These are phyloP conservation scores for Ramularia endophylla DNA, from an alignment of 2,329 filamentous ascomycete species.

Conservation along the genomic window DNA sequence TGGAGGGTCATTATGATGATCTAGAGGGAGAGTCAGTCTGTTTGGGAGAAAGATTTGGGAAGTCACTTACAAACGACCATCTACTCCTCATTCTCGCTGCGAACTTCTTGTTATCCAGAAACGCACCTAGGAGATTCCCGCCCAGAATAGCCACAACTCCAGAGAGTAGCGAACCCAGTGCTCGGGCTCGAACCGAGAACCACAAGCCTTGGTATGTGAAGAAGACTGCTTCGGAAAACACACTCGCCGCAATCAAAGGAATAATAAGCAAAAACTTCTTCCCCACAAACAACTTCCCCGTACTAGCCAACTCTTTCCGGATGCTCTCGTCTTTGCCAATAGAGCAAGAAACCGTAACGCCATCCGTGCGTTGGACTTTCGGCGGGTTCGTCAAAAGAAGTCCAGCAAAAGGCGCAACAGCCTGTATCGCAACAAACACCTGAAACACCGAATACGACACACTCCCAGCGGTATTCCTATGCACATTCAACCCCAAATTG, in stretches of 20 bases:
- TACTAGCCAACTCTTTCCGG: slow-evolving; percentile 55
- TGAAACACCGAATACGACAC: slow-evolving; percentile 65
- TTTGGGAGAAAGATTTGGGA: too few relatives aligned
- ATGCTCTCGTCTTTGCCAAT: slow-evolving; percentile 49
- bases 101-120: slow-evolving; percentile 54
- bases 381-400: slow-evolving; percentile 56
- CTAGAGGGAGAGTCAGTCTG: too few relatives aligned
- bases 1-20: slow-evolving; percentile 49
- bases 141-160: slow-evolving; percentile 60
- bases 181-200: slow-evolving; percentile 64
- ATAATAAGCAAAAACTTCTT: slow-evolving; percentile 59
- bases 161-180: slow-evolving; percentile 64
- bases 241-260: slow-evolving; percentile 63
- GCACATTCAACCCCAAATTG: slow-evolving; percentile 60
- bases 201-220: slow-evolving; percentile 58
- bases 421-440: slow-evolving; percentile 66
- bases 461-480: slow-evolving; percentile 53
- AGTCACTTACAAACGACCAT: slow-evolving; percentile 43
- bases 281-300: slow-evolving; percentile 53
- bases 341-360: slow-evolving; percentile 53
- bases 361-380: slow-evolving; percentile 60
- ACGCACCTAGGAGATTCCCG: slow-evolving; percentile 62
- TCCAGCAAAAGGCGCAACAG: slow-evolving; percentile 57
- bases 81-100: slow-evolving; percentile 51
- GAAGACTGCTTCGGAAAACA: slow-evolving; percentile 66